Conservation (phyloP, 1,284 basidiomycete genomes). For the Cryptococcus amylolentus region DNA sequence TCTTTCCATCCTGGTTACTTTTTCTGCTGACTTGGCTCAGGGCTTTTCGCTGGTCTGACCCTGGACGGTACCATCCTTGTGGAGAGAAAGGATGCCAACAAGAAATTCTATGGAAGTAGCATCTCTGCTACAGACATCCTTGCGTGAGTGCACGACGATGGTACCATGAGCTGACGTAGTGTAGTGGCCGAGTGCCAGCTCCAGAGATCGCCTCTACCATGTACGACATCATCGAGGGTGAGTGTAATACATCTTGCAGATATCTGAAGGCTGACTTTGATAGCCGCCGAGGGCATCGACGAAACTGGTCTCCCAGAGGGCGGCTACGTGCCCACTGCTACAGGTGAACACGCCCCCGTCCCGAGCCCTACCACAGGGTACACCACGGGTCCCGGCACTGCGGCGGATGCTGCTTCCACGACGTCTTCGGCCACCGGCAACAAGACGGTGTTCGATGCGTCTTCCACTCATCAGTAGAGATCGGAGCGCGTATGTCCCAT, state of each 20-base stretch:
- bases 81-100: constrained; percentile 90
- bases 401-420: not conserved
- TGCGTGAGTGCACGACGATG: constrained; percentile 37
- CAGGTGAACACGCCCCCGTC: constrained; percentile 60
- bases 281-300: constrained; percentile 54
- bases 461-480: not conserved
- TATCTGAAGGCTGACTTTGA: constrained; percentile 55
- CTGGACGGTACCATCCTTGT: constrained; percentile 93
- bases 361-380: constrained; percentile 21
- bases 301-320: constrained; percentile 68
- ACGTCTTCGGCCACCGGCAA: constrained; percentile 2
- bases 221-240: constrained; percentile 86
- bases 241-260: constrained; percentile 5
- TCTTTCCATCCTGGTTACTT: not conserved
- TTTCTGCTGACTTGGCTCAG: constrained; percentile 50
- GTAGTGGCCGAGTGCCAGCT: constrained; percentile 81
- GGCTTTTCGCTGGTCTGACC: constrained; percentile 90
- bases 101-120: constrained; percentile 89
- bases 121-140: constrained; percentile 88
- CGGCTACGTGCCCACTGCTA: constrained; percentile 70
- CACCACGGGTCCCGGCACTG: constrained; percentile 2
- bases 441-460: constrained; percentile 32
- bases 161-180: not conserved
- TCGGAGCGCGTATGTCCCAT: no score
- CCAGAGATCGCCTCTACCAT: constrained; percentile 90